phyloP scores from a whole-genome alignment of 2,329 filamentous ascomycete species.

The Cryphonectria naterciae region DNA sequence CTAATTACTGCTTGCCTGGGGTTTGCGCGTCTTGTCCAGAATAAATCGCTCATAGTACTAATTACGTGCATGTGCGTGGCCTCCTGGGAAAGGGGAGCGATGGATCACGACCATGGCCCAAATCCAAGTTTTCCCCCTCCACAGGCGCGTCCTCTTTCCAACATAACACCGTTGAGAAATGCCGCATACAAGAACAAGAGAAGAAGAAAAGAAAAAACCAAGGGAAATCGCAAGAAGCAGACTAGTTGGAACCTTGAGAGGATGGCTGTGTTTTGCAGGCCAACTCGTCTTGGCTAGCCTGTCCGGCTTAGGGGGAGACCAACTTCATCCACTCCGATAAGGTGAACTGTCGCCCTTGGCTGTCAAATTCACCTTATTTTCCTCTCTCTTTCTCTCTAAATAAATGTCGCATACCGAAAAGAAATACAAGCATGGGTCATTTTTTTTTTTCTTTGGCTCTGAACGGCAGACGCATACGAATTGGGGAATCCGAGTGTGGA shows the following conservation, averaged over 20 bases:
- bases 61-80: neutral
- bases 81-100: neutral
- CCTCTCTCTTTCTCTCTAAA: neutral
- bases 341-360: constrained; percentile 3
- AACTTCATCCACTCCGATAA: neutral
- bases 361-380: neutral
- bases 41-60: constrained; percentile 10
- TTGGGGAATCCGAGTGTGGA: neutral
- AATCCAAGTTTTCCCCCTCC: neutral
- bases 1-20: no score
- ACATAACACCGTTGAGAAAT: neutral
- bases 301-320: neutral
- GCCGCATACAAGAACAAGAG: neutral
- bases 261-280: neutral
- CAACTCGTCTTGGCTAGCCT: constrained; percentile 6
- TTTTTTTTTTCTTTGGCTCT: neutral
- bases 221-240: neutral
- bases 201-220: no score
- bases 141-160: neutral
- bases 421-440: neutral
- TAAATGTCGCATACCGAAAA: constrained; percentile 3
- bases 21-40: neutral
- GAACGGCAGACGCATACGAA: neutral
- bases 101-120: neutral
- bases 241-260: neutral